A percentile compares a stretch with the other conserved stretches of the same genome.
These are phyloP conservation scores for Ceriops zippeliana DNA, from an alignment of 345 rosid genomes.

Conservation along the genomic window DNA sequence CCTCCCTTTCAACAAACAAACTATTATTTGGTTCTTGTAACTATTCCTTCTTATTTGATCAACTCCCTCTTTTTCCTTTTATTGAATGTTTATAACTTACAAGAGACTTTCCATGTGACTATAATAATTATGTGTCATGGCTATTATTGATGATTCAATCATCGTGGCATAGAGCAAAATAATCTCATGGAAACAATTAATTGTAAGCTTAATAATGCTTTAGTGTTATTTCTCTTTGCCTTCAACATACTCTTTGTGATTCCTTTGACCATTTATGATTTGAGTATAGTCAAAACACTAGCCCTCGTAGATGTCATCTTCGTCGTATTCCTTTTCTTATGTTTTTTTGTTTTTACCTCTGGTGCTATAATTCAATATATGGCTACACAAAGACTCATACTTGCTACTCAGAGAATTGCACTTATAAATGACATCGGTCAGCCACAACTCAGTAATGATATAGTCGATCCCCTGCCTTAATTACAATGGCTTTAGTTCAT, in stretches of 20 bases:
- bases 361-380: conserved; percentile 4
- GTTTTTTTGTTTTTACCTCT: background rate
- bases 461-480: background rate
- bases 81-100: too few relatives aligned
- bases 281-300: background rate
- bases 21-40: too few relatives aligned
- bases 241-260: background rate
- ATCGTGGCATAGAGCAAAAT: background rate
- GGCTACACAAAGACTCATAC: background rate
- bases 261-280: background rate
- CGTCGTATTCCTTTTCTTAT: background rate
- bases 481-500: background rate
- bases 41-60: too few relatives aligned
- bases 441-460: background rate
- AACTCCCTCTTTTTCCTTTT: too few relatives aligned
- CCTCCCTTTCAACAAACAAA: background rate
- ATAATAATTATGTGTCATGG: too few relatives aligned
- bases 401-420: background rate
- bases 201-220: background rate
- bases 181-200: background rate
- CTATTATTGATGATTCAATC: too few relatives aligned
- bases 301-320: background rate
- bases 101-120: too few relatives aligned
- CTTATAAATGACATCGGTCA: background rate
- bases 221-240: background rate